Percentiles rank a stretch among this genome's conserved stretches.
These are phyloP conservation scores for Mixia osmundae DNA, from an alignment of 1,284 basidiomycete genomes.

Conservation along the genomic window DNA sequence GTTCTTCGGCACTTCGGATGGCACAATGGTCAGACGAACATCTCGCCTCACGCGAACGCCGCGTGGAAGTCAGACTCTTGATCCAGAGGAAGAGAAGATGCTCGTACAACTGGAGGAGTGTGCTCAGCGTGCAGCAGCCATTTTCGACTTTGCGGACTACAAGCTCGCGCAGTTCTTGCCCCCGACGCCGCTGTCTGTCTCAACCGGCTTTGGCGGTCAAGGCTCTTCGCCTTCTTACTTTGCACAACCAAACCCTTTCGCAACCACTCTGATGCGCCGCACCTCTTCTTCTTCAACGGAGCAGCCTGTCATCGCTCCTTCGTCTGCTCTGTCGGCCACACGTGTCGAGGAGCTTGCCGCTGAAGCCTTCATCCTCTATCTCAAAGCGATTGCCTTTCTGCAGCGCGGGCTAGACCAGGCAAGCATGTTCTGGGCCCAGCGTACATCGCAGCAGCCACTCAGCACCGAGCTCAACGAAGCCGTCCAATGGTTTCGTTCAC, in stretches of 20 bases:
- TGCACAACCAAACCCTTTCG: constrained; percentile 13
- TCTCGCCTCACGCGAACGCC: constrained; percentile 12
- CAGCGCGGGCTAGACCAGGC: constrained; percentile 58
- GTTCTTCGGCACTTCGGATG: constrained; percentile 40
- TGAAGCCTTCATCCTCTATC: constrained; percentile 70
- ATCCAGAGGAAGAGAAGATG: constrained; percentile 58
- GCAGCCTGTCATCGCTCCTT: constrained; percentile 13
- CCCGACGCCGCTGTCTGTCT: constrained; percentile 11
- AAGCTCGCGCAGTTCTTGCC: constrained; percentile 42
- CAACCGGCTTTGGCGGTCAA: constrained; percentile 9
- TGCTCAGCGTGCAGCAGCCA: constrained; percentile 81
- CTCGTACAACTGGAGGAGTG: constrained; percentile 55
- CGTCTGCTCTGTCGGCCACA: constrained; percentile 6
- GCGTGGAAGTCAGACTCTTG: constrained; percentile 25
- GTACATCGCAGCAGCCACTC: constrained; percentile 17
- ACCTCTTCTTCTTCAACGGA: constrained; percentile 11
- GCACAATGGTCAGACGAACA: constrained; percentile 19
- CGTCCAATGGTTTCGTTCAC: constrained; percentile 32
- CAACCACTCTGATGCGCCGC: constrained; percentile 9
- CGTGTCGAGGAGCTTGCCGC: constrained; percentile 25
- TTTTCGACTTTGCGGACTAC: constrained; percentile 79
- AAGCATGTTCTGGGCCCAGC: constrained; percentile 24
- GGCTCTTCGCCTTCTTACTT: constrained; percentile 2
- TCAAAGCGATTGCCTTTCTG: constrained; percentile 76
- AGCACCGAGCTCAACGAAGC: constrained; percentile 29